Percentiles rank a stretch among this genome's conserved stretches.
phyloP scores from a whole-genome alignment of 2,329 filamentous ascomycete genomes.

The Fusarium sterilihyphosum region DNA sequence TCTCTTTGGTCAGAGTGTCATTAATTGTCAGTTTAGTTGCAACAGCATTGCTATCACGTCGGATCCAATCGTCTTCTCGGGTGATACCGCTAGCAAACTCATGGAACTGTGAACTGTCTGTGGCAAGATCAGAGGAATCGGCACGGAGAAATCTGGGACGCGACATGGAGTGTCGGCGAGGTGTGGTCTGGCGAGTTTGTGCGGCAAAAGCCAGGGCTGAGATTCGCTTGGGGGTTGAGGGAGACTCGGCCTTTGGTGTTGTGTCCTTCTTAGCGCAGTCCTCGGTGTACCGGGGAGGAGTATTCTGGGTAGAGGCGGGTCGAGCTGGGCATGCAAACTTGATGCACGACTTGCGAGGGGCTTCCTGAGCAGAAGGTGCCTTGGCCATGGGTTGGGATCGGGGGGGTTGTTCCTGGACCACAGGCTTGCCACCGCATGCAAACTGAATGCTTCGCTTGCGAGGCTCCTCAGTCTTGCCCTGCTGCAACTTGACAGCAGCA shows the following conservation, averaged over 20 bases:
- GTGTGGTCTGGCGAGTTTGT: slow-evolving; percentile 35
- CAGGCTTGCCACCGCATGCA: slow-evolving; percentile 77
- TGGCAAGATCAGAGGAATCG: slow-evolving; percentile 59
- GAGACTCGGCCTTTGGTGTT: slow-evolving; percentile 38
- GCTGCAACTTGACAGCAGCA: slow-evolving; percentile 35
- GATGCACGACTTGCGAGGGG: slow-evolving; percentile 69
- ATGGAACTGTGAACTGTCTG: slow-evolving; percentile 76
- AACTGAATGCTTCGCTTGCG: slow-evolving; percentile 94
- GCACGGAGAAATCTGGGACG: slow-evolving; percentile 62
- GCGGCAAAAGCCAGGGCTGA: slow-evolving; percentile 40
- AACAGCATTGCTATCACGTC: slow-evolving; percentile 70
- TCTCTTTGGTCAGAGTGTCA: slow-evolving; percentile 91
- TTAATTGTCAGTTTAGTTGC: slow-evolving; percentile 82
- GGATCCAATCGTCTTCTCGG: slow-evolving; percentile 91
- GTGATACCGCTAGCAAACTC: slow-evolving; percentile 88
- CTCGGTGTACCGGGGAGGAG: slow-evolving; percentile 45
- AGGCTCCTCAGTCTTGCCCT: slow-evolving; percentile 55
- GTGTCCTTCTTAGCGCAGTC: slow-evolving; percentile 10
- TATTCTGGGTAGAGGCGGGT: slow-evolving; percentile 55
- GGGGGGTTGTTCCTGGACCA: slow-evolving; percentile 54
- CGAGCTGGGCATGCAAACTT: slow-evolving; percentile 78
- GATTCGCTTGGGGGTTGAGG: slow-evolving; percentile 47
- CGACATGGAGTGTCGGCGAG: slow-evolving; percentile 37
- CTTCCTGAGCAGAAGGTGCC: slow-evolving; percentile 50
- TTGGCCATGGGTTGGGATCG: slow-evolving; percentile 48